Evolutionary conservation across 2,329 filamentous ascomycete genomes (phyloP), one percentile per base, ranked within the genome.

Genomic region (Paracoccidioides lutzii): DNA sequence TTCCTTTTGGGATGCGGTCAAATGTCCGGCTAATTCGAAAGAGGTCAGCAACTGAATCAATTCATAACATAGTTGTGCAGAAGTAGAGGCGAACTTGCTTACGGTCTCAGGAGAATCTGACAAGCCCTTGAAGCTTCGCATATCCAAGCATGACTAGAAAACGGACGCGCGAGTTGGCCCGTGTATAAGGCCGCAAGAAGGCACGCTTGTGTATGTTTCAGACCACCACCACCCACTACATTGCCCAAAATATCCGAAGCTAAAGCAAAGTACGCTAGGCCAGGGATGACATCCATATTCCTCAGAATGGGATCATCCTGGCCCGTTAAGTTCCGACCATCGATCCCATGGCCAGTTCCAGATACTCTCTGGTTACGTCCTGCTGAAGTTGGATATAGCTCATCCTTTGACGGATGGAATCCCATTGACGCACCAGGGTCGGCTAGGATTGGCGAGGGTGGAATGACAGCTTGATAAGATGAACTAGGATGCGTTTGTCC

Each of bases 181-280:
- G 90, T 84, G 67, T 95, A 98, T 4, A 98, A 73, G 2, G 88
- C 89, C 14, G 89, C 89, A 49, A 97, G 78, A 30, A 97, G 81
- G 62, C 84, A 83, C 6, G 87, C 88, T 68, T 95, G 90, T 4
- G 94, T 88, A 65, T 93, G 86, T 60, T 86, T 84, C 57, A 97
- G 76, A 45, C 87, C 87, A 59, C 85, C 87, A 0, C 86, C 86
- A 10, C 87, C 90, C 40, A 83, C 78, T 52, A 93, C 83, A 57
- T 86, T 86, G 4, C 90, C 90, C 14, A 97, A 74, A 41, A 97
- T 95, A 59, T 93, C 86, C 0, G 85, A 85, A 2, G 90, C 91
- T 59, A 87, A 84, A 0, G 87, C 87, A 67, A 90, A 96, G 67
- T 96, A 96, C 35, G 90, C 86, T 57, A 97, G 75, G 0, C 93